phyloP scores from a whole-genome alignment of 306 rosid genomes.

The Neltuma alba region DNA sequence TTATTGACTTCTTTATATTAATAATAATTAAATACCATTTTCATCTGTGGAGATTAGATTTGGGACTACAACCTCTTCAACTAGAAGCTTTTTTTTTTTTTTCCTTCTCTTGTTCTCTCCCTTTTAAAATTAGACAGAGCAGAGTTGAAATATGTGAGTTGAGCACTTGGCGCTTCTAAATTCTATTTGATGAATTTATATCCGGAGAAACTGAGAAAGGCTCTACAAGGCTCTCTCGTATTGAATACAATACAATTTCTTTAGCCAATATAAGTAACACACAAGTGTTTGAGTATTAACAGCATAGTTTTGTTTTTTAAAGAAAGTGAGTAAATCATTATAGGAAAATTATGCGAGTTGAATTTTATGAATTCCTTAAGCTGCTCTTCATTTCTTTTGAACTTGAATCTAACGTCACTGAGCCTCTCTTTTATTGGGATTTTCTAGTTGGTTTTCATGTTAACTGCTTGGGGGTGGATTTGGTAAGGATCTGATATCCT shows the following conservation, averaged over 20 bases:
- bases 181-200: too few relatives aligned
- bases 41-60: background rate
- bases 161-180: background rate
- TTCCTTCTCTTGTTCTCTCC: background rate
- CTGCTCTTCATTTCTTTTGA: background rate
- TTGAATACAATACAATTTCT: background rate
- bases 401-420: background rate
- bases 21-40: background rate
- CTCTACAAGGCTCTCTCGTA: too few relatives aligned
- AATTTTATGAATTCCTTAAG: too few relatives aligned
- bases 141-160: background rate
- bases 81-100: background rate
- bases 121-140: background rate
- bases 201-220: too few relatives aligned
- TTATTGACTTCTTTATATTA: background rate
- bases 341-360: too few relatives aligned
- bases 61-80: constrained; percentile 46
- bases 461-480: too few relatives aligned
- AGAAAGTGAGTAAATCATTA: too few relatives aligned
- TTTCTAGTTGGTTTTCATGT: background rate
- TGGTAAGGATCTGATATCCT: background rate
- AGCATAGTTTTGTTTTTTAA: too few relatives aligned
- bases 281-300: too few relatives aligned
- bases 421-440: background rate
- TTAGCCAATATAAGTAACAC: background rate